A percentile compares a stretch with the other conserved stretches of the same genome.
phyloP scores from a whole-genome alignment of 306 rosid genomes.

The Senna tora region DNA sequence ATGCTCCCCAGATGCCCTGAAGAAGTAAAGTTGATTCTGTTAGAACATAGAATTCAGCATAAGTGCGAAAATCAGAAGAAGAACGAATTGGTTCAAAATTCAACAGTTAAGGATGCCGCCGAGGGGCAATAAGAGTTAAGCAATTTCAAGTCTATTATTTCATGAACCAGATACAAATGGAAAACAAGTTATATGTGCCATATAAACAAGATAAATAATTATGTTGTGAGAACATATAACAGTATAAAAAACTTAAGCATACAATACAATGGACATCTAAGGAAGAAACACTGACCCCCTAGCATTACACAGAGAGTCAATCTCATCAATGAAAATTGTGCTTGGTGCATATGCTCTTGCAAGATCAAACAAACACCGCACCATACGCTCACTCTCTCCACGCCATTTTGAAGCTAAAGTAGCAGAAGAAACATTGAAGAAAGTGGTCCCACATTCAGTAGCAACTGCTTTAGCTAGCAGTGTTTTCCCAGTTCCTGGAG shows the following conservation, averaged over 20 bases:
- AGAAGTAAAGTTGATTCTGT: constrained; percentile 36
- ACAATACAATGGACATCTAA: neutral
- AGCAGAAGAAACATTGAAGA: constrained; percentile 96
- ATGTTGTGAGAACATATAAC: neutral
- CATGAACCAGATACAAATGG: neutral
- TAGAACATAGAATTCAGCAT: constrained; percentile 14
- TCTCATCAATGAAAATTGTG: constrained; percentile 96
- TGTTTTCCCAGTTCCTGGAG: constrained; percentile 99
- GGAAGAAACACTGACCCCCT: constrained; percentile 51
- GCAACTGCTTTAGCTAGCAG: constrained; percentile 98
- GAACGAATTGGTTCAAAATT: neutral
- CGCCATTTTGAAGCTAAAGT: constrained; percentile 99
- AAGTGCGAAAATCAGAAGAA: constrained; percentile 4
- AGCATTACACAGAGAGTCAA: constrained; percentile 95
- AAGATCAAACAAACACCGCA: constrained; percentile 92
- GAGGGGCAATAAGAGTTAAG: neutral
- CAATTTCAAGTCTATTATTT: neutral
- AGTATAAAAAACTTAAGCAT: neutral
- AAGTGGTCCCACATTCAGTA: constrained; percentile 95
- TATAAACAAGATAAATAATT: neutral
- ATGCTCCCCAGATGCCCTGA: constrained; percentile 98
- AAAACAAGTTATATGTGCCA: constrained; percentile 7
- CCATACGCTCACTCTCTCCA: constrained; percentile 99
- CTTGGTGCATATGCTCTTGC: constrained; percentile 98
- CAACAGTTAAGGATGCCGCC: neutral